Evolutionary conservation across 2,329 filamentous ascomycete genomes (phyloP).

Genomic region (Trichophyton benhamiae): DNA sequence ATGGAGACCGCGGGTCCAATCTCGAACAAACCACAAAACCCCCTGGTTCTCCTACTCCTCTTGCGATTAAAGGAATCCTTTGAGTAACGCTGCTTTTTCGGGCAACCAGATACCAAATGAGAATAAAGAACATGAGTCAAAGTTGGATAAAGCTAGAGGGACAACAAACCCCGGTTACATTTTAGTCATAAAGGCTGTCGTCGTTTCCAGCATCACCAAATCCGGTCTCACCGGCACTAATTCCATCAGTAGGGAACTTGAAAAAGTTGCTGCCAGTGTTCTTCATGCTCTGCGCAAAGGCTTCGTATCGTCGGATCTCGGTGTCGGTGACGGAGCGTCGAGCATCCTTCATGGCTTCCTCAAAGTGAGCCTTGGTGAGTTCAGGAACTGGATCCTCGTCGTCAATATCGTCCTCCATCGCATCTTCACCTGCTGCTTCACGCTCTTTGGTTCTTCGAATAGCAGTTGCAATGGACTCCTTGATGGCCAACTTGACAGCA

Average conservation of each 20-base stretch:
- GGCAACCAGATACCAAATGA: not conserved
- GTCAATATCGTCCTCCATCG: constrained; percentile 68
- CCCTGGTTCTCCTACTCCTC: not conserved
- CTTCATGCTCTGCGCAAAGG: constrained; percentile 98
- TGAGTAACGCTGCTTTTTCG: not conserved
- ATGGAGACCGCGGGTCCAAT: not conserved
- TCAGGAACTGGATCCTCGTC: constrained; percentile 89
- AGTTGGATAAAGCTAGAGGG: not conserved
- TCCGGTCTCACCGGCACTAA: constrained; percentile 37
- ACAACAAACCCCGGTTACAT: not conserved
- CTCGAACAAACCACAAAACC: not conserved
- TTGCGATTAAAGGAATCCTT: not conserved
- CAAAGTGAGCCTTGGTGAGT: constrained; percentile 91
- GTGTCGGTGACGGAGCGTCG: constrained; percentile 90
- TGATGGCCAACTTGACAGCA: constrained; percentile 98
- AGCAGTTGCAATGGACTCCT: constrained; percentile 79
- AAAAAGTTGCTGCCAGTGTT: constrained; percentile 87
- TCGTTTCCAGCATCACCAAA: constrained; percentile 86
- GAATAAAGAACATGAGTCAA: not conserved
- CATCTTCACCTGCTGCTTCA: constrained; percentile 65
- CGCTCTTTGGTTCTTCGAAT: constrained; percentile 85
- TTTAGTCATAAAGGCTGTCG: constrained; percentile 78
- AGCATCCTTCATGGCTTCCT: constrained; percentile 94
- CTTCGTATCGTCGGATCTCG: constrained; percentile 95
- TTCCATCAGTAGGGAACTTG: constrained; percentile 67